Evolutionary conservation across 495 filamentous ascomycete species (phyloP), one percentile per base, ranked within the genome.

Genomic region (Neurospora sp.): DNA sequence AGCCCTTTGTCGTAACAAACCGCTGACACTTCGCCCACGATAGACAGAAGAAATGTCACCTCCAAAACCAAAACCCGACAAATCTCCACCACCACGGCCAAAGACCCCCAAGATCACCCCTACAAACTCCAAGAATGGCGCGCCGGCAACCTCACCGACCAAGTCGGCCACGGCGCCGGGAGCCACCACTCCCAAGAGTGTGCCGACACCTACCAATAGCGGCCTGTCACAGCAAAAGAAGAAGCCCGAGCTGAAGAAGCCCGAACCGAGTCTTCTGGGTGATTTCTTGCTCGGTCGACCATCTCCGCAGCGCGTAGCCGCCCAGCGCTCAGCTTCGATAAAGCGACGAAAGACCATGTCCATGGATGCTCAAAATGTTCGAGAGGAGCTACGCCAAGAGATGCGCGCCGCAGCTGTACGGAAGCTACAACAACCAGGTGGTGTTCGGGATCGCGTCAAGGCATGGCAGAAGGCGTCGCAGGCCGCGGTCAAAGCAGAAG

Each of bases 391-490:
- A 75, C 78, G 83, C 73, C 79, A 85, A 70, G 85, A 88, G 74
- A 87, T 89, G 85, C 80, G 82, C 31, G 82, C 84, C 68, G 83
- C 81, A 10, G 74, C 80, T 12, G 80, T 89, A 38, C 80, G 82
- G 71, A 82, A 82, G 70, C 71, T 88, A 8, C 84, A 85, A 73
- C 82, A 80, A 41, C 86, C 86, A 0, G 83, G 83, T 1, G 83
- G 83, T 10, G 92, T 93, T 10, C 85, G 87, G 69, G 88, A 91
- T 42, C 85, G 91, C 74, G 90, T 94, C 20, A 90, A 90, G 68
- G 86, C 88, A 82, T 94, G 92, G 92, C 92, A 94, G 75, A 93
- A 87, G 86, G 85, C 76, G 81, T 92, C 77, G 84, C 90, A 78
- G 79, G 85, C 85, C 18, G 87, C 88, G 71, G 83, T 84, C 74